A percentile compares a stretch with the other conserved stretches of the same genome.
These are phyloP conservation scores for Daldinia vernicosa DNA, from an alignment of 495 filamentous ascomycete genomes.

Conservation along the genomic window DNA sequence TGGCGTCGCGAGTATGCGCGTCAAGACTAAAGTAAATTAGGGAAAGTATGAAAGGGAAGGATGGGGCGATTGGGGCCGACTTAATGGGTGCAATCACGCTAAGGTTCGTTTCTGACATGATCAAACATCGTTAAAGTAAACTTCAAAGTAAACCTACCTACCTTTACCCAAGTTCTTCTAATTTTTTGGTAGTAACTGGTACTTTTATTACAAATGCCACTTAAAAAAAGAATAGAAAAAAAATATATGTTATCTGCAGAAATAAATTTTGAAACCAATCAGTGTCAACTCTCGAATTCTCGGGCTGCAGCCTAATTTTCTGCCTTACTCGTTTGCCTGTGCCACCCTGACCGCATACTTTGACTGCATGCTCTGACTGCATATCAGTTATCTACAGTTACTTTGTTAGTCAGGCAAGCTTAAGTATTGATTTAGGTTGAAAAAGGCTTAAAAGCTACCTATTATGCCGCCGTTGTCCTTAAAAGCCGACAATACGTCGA, in stretches of 20 bases:
- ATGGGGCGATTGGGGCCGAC: not conserved
- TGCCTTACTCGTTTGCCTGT: not conserved
- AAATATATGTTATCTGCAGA: not conserved
- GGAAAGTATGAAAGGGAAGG: not conserved
- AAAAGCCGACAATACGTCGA: not conserved
- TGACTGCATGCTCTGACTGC: not conserved
- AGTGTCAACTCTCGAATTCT: not conserved
- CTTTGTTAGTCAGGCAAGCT: not conserved
- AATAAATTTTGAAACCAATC: not conserved
- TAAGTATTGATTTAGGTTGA: not conserved
- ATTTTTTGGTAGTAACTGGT: not conserved
- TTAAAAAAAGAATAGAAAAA: not conserved
- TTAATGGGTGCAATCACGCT: not conserved
- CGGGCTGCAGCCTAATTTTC: not conserved
- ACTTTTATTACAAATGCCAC: not conserved
- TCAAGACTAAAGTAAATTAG: not conserved
- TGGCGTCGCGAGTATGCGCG: constrained; percentile 4
- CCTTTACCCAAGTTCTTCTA: not conserved
- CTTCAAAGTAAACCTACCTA: not conserved
- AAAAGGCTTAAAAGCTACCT: not conserved
- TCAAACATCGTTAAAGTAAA: too few relatives aligned
- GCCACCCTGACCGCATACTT: not conserved
- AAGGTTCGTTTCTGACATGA: not conserved
- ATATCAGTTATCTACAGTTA: too few relatives aligned
- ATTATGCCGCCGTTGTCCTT: constrained; percentile 9